Percentiles rank a stretch among this genome's conserved stretches.
These are phyloP conservation scores for Penicillium macrosclerotiorum DNA, from an alignment of 495 filamentous ascomycete genomes.

Conservation along the genomic window DNA sequence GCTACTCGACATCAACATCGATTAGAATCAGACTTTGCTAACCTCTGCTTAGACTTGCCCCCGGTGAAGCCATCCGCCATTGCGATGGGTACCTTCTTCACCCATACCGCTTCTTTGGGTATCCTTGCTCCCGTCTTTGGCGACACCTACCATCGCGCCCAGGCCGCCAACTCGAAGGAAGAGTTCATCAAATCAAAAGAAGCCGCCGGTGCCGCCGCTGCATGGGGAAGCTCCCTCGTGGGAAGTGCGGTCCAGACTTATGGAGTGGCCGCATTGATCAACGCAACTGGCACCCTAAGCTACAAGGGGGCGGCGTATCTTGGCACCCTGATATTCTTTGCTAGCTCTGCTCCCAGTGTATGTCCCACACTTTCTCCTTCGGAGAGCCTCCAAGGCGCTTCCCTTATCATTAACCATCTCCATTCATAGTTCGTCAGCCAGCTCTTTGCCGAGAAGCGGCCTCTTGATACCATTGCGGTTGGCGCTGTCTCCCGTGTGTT, in stretches of 20 bases:
- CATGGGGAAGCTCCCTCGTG: conserved; percentile 85
- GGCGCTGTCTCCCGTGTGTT: conserved; percentile 77
- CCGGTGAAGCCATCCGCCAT: conserved; percentile 97
- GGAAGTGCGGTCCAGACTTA: conserved; percentile 91
- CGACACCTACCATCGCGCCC: conserved; percentile 90
- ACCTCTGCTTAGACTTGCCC: conserved; percentile 91
- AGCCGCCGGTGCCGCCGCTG: conserved; percentile 78
- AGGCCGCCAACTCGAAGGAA: conserved; percentile 89
- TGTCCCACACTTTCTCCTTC: conserved; percentile 38
- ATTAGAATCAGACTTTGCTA: too few relatives aligned
- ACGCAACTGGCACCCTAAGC: conserved; percentile 86
- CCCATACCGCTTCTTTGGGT: conserved; percentile 76
- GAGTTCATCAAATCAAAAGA: conserved; percentile 95
- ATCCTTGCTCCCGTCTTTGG: conserved; percentile 90
- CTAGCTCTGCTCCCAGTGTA: conserved; percentile 85
- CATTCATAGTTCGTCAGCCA: conserved; percentile 74
- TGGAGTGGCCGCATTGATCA: conserved; percentile 91
- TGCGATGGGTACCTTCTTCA: conserved; percentile 92
- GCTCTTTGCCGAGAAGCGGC: conserved; percentile 84
- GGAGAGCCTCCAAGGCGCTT: background rate
- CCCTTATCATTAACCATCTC: background rate
- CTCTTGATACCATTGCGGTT: conserved; percentile 84
- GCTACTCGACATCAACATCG: too few relatives aligned
- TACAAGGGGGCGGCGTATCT: conserved; percentile 98
- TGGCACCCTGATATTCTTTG: conserved; percentile 85